phyloP scores from a whole-genome alignment of 1,284 basidiomycete genomes.

The Heliocybe sulcata region DNA sequence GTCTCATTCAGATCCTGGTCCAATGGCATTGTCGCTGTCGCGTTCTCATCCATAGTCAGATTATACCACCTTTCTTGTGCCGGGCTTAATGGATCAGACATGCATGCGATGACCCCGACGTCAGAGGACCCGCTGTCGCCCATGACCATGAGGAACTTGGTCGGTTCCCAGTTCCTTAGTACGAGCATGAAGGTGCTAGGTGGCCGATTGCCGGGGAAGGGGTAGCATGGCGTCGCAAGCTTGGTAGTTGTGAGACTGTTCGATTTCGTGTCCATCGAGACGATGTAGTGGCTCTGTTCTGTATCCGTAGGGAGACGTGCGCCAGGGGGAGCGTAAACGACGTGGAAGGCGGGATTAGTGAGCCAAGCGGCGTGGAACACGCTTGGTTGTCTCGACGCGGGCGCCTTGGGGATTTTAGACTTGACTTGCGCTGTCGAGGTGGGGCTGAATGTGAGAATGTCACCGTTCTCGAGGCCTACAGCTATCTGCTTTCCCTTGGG shows the following conservation, averaged over 20 bases:
- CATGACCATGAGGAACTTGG: conserved; percentile 56
- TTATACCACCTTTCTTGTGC: conserved; percentile 53
- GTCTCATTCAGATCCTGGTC: conserved; percentile 71
- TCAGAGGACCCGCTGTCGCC: conserved; percentile 73
- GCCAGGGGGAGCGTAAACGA: conserved; percentile 51
- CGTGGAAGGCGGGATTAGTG: conserved; percentile 65
- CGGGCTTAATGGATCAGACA: conserved; percentile 25
- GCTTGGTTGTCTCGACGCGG: conserved; percentile 30
- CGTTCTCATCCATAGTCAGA: conserved; percentile 68
- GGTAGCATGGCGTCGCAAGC: conserved; percentile 45
- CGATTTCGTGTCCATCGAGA: conserved; percentile 53
- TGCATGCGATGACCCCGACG: conserved; percentile 60
- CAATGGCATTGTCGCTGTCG: conserved; percentile 61
- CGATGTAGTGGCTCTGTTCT: conserved; percentile 53
- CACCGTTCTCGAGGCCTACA: conserved; percentile 64
- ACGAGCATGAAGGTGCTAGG: conserved; percentile 48
- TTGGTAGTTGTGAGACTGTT: conserved; percentile 40
- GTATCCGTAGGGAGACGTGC: conserved; percentile 22
- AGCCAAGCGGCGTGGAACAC: conserved; percentile 65
- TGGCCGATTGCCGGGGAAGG: conserved; percentile 42
- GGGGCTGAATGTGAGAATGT: conserved; percentile 65
- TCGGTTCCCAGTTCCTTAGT: conserved; percentile 61
- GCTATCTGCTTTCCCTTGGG: conserved; percentile 84
- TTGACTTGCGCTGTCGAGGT: conserved; percentile 48
- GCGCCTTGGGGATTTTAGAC: conserved; percentile 52